phyloP scores from a whole-genome alignment of 805 yeast genomes.

The Yarrowia sp. region DNA sequence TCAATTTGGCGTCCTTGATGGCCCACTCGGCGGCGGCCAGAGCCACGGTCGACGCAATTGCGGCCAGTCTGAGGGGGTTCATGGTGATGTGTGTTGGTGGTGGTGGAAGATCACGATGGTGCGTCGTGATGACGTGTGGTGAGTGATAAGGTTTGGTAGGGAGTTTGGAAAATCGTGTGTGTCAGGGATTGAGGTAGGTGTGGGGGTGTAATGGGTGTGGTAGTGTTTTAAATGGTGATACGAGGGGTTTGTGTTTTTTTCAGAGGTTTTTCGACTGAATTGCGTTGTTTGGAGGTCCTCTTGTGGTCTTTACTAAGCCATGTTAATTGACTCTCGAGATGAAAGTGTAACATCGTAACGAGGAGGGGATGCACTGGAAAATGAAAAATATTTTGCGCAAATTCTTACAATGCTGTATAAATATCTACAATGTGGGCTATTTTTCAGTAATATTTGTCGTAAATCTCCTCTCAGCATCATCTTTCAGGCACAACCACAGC shows the following conservation, averaged over 20 bases:
- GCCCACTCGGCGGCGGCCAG: constrained; percentile 26
- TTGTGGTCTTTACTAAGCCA: background rate
- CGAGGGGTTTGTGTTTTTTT: no score
- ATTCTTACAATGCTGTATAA: no score
- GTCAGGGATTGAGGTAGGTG: no score
- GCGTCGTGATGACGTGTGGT: constrained; percentile 18
- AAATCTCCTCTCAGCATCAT: no score
- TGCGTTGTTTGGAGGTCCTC: no score
- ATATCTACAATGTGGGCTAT: no score
- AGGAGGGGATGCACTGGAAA: no score
- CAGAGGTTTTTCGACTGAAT: no score
- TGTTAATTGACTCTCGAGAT: background rate
- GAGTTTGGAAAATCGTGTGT: background rate
- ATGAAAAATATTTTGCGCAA: no score
- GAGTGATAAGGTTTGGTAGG: background rate
- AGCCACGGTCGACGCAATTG: constrained; percentile 18
- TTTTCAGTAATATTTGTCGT: no score
- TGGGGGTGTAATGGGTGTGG: background rate
- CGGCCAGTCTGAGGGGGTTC: constrained; percentile 16
- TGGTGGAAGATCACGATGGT: background rate
- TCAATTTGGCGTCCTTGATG: constrained; percentile 11
- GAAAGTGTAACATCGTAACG: no score
- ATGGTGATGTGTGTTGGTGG: background rate
- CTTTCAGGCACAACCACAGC: no score
- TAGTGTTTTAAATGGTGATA: background rate